Conservation (phyloP, 169 alveolate species). For the Eimeria falciformis region DNA sequence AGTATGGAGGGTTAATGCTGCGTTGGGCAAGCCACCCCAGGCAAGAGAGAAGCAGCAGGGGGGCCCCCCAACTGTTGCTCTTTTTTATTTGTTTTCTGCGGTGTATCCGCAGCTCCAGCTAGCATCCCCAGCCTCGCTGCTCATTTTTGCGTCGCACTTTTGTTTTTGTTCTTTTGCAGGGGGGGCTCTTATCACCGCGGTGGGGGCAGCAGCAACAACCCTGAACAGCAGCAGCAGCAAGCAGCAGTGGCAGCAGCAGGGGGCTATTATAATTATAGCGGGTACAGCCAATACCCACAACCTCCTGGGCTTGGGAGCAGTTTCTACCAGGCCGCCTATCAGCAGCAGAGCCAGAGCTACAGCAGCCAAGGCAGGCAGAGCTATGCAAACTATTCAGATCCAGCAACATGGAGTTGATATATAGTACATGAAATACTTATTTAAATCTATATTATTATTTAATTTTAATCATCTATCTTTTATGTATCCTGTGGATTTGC, state of each 20-base stretch:
- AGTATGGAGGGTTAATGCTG: too few relatives aligned
- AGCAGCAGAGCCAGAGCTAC: slow-evolving; percentile 48
- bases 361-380: slow-evolving; percentile 60
- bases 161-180: slow-evolving; percentile 26
- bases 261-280: slow-evolving; percentile 62
- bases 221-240: slow-evolving; percentile 68
- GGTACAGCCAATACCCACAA: slow-evolving; percentile 65
- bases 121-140: too few relatives aligned
- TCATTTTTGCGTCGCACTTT: too few relatives aligned
- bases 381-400: slow-evolving; percentile 60
- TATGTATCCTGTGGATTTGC: too few relatives aligned
- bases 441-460: too few relatives aligned
- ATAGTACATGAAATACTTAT: too few relatives aligned
- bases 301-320: slow-evolving; percentile 71
- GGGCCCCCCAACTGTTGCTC: not conserved
- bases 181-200: slow-evolving; percentile 59
- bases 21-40: too few relatives aligned
- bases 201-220: slow-evolving; percentile 59
- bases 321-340: slow-evolving; percentile 61
- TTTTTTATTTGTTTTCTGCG: not conserved
- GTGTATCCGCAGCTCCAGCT: too few relatives aligned
- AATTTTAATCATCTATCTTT: too few relatives aligned
- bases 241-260: slow-evolving; percentile 72
- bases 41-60: not conserved
- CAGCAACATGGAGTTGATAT: slow-evolving; percentile 64